Base-by-base conservation (phyloP, 768 basidiomycete genomes). In the Tylopilus intermedius region DNA sequence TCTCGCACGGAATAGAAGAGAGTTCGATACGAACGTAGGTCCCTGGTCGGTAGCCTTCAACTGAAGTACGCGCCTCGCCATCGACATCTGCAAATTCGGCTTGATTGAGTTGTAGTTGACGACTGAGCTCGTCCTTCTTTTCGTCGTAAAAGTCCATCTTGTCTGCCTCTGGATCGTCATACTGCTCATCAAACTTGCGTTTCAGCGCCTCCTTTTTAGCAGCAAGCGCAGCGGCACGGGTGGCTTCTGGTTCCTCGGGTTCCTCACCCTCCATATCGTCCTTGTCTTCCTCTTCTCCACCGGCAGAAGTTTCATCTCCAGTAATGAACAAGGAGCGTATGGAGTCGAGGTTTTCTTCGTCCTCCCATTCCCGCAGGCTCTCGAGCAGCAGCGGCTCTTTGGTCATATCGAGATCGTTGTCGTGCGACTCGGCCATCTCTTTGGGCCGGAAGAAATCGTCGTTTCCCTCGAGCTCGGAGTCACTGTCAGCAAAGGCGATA, bases 131-230 rank as follows among this genome's bases (percentile, higher is more conserved):
- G 18, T 89, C 90, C 72, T 97, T 99, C 68, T 88, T 85, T 64
- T 87, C 83, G 45, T 86, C 82, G 74, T 96, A 99, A 63, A 96
- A 96, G 63, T 93, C 90, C 67, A 82, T 71, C 61, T 89, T 87
- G 51, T 83, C 71, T 50, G 79, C 76, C 41, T 89, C 86, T 3
- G 89, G 88, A 58, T 94, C 91, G 67, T 96, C 93, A 69, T 97
- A 97, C 70, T 95, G 88, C 61, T 92, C 90, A 70, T 99, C 91
- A 66, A 99, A 99, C 68, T 95, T 94, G 58, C 85, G 83, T 71
- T 96, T 96, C 54, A 97, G 79, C 2, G 79, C 82, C 60, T 90
- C 91, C 73, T 97, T 97, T 74, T 95, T 97, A 29, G 80, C 78
- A 8, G 87, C 82, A 33, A 97, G 82, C 1, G 79, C 75, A 29